Conservation (phyloP, 2,329 filamentous ascomycete genomes). For the Penicillium sclerotiorum region DNA sequence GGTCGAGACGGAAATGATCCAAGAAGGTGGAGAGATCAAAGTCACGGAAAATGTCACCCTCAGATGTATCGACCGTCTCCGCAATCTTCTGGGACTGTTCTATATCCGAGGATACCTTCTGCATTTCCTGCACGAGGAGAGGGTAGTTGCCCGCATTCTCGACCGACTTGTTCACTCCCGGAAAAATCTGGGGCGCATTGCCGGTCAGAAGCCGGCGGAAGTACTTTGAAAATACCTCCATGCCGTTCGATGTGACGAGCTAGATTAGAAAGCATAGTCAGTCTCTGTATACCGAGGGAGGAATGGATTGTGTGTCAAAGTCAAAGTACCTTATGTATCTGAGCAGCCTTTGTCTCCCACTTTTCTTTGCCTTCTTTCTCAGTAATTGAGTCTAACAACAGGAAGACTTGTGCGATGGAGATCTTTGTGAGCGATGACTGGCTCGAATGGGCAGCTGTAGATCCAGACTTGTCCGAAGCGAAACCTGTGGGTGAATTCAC, state of each 20-base stretch:
- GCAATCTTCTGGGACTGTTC: slow-evolving; percentile 89
- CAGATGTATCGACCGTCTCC: slow-evolving; percentile 85
- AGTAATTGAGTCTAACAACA: slow-evolving; percentile 90
- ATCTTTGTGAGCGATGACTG: slow-evolving; percentile 80
- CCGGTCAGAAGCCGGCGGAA: slow-evolving; percentile 89
- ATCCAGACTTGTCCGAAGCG: slow-evolving; percentile 51
- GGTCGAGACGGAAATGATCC: slow-evolving; percentile 92
- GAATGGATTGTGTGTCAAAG: slow-evolving; percentile 33
- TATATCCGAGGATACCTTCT: slow-evolving; percentile 77
- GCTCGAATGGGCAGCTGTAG: slow-evolving; percentile 47
- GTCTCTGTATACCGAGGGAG: not conserved
- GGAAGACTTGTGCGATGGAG: slow-evolving; percentile 91
- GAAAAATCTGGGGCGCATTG: slow-evolving; percentile 91
- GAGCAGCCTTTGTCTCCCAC: slow-evolving; percentile 89
- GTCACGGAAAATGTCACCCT: slow-evolving; percentile 91
- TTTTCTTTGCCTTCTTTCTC: slow-evolving; percentile 89
- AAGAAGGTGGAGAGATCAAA: slow-evolving; percentile 96
- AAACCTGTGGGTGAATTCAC: slow-evolving; percentile 57
- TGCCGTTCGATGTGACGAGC: slow-evolving; percentile 96
- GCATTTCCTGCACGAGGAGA: slow-evolving; percentile 79
- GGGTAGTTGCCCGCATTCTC: slow-evolving; percentile 81
- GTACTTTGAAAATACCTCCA: slow-evolving; percentile 97
- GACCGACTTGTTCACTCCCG: slow-evolving; percentile 70
- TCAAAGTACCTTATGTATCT: slow-evolving; percentile 89
- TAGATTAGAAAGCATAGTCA: slow-evolving; percentile 39